phyloP scores from a whole-genome alignment of 2,329 filamentous ascomycete species.

The Cladophialophora psammophila region DNA sequence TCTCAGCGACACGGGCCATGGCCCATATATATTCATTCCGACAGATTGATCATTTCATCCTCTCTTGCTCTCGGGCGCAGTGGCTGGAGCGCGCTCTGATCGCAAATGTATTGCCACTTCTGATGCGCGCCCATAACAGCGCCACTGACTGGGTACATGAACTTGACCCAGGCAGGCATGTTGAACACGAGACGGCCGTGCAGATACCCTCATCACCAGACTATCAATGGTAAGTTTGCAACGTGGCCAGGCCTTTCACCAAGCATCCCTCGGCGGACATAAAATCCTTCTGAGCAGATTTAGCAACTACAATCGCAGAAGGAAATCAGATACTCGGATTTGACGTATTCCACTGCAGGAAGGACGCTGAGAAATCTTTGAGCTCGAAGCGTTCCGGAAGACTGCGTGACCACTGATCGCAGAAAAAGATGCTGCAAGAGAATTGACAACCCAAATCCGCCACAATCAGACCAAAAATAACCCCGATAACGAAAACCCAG shows the following conservation, averaged over 20 bases:
- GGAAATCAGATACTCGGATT: neutral
- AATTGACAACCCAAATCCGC: neutral
- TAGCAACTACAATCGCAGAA: neutral
- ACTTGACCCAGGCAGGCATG: neutral
- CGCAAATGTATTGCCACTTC: neutral
- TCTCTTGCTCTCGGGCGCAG: neutral
- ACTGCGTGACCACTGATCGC: neutral
- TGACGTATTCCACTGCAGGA: neutral
- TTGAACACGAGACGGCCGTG: neutral
- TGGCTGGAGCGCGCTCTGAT: neutral
- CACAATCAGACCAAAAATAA: neutral
- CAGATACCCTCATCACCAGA: neutral
- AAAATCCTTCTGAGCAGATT: neutral
- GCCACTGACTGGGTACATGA: neutral
- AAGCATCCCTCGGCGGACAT: neutral
- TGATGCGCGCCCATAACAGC: neutral
- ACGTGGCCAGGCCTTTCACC: neutral
- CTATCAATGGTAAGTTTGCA: neutral
- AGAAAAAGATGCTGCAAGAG: neutral
- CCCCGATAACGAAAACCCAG: neutral
- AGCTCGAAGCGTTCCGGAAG: neutral
- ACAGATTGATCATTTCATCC: neutral
- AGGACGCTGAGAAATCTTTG: neutral
- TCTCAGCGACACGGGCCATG: neutral
- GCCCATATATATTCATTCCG: neutral